Percentiles rank a stretch among this genome's conserved stretches.
phyloP scores from a whole-genome alignment of 306 rosid species.

The Gastrolobium villosum region DNA sequence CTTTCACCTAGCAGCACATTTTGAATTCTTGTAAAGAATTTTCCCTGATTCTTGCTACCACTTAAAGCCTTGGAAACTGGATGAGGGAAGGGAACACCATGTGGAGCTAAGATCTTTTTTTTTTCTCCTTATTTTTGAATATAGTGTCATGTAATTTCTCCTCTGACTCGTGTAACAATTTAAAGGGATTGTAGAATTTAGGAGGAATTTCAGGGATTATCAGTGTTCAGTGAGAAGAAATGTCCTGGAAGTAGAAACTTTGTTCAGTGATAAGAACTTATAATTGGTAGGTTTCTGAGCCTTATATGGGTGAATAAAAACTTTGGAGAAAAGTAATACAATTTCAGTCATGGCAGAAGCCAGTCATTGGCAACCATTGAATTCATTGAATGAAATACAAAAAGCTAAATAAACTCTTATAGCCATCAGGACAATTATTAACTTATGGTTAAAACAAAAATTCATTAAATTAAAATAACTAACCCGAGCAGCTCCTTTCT shows the following conservation, averaged over 20 bases:
- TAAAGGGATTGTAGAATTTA: slow-evolving; percentile 12
- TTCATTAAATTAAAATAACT: slow-evolving; percentile 41
- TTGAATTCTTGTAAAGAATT: neutral
- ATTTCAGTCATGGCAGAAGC: slow-evolving; percentile 15
- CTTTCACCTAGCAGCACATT: neutral
- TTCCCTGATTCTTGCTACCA: neutral
- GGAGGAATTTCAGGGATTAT: slow-evolving; percentile 11
- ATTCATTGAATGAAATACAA: neutral
- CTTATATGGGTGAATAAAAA: slow-evolving; percentile 7
- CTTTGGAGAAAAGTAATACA: neutral
- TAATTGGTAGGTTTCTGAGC: neutral
- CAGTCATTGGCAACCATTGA: slow-evolving; percentile 11
- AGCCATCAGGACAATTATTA: slow-evolving; percentile 28
- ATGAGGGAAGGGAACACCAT: neutral
- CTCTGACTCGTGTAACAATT: slow-evolving; percentile 8
- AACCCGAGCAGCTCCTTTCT: slow-evolving; percentile 88
- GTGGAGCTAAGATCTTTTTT: neutral
- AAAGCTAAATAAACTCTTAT: slow-evolving; percentile 19
- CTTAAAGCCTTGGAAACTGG: neutral
- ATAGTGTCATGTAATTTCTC: slow-evolving; percentile 1
- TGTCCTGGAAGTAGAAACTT: neutral
- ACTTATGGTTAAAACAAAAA: slow-evolving; percentile 20
- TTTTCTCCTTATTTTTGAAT: neutral
- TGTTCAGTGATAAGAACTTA: slow-evolving; percentile 1
- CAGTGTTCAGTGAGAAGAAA: slow-evolving; percentile 14